Evolutionary conservation across 805 yeast genomes (phyloP).

Genomic region (Wickerhamiella dianesei): DNA sequence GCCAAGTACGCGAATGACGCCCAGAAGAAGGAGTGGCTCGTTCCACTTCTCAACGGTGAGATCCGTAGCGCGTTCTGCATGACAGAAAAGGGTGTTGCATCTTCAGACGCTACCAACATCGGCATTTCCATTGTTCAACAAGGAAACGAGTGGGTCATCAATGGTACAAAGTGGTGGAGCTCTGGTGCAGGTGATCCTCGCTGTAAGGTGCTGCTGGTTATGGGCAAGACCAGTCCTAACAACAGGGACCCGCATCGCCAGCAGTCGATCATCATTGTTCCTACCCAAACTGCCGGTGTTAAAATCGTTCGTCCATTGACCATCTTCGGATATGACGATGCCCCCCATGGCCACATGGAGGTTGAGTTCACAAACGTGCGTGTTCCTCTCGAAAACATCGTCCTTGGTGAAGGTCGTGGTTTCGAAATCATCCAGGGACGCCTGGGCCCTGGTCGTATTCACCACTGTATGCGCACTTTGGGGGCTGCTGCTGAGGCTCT

Average conservation of each 20-base stretch:
- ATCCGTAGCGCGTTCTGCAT: conserved; percentile 49
- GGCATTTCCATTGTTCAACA: conserved; percentile 32
- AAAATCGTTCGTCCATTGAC: conserved; percentile 36
- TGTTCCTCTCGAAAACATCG: conserved; percentile 33
- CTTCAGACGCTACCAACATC: conserved; percentile 51
- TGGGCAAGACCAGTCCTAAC: conserved; percentile 33
- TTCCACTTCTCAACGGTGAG: conserved; percentile 40
- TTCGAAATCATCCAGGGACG: conserved; percentile 51
- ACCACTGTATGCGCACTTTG: conserved; percentile 53
- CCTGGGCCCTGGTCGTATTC: conserved; percentile 57
- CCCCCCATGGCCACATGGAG: conserved; percentile 62
- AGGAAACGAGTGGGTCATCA: conserved; percentile 36
- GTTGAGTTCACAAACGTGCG: conserved; percentile 37
- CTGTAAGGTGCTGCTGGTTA: conserved; percentile 38
- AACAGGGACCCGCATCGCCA: conserved; percentile 31
- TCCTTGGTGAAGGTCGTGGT: conserved; percentile 42
- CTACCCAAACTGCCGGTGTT: conserved; percentile 39
- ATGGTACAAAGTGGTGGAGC: conserved; percentile 59
- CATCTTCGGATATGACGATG: conserved; percentile 52
- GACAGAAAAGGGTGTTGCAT: conserved; percentile 49
- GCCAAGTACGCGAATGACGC: conserved; percentile 30
- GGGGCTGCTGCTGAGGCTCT: conserved; percentile 50
- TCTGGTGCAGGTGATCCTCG: conserved; percentile 61
- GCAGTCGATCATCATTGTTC: conserved; percentile 45
- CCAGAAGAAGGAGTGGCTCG: conserved; percentile 36